Base-by-base conservation (phyloP, 768 basidiomycete genomes). In the Suillus spraguei region DNA sequence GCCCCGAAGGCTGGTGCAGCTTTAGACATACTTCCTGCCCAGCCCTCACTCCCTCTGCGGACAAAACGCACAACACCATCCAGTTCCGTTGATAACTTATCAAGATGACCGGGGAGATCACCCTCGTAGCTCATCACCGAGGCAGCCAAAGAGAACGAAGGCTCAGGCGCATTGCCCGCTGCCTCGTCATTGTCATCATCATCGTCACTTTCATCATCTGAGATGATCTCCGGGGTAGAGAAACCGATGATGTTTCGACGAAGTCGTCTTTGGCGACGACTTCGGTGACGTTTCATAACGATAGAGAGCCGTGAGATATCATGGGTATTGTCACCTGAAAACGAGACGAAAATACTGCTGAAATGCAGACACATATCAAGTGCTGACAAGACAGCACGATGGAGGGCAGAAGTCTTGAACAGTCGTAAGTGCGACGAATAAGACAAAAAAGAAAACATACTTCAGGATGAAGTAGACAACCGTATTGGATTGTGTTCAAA, bases 351-450 rank as follows among this genome's bases (percentile, higher is more conserved):
- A 59, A 83, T 78, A 53, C 86, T 82, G 64, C 83, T 84, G 73
- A 94, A 94, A 67, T 86, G 84, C 5, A 94, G 76, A 42, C 85
- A 82, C 80, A 92, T 87, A 72, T 94, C 91, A 33, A 94, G 79
- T 63, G 92, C 82, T 9, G 87, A 86, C 24, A 89, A 65, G 54
- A 94, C 83, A 28, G 87, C 84, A 65, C 84, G 84, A 68, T 87
- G 85, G 9, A 92, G 77, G 20, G 88, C 80, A 0, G 83, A 79
- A 22, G 88, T 87, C 91, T 93, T 11, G 64, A 17, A 59, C 59
- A 52, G 38, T n/a, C 42, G 33, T 42, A 65, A 54, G 63, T 20
- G 22, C 52, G 5, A n/a, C 56, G 33, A n/a, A 35, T 14, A 28
- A 61, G 59, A 22, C 60, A 35, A 5, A 9, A 13, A 5, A 42